Evolutionary conservation across 2,329 filamentous ascomycete species (phyloP).

Genomic region (Ascochyta clinopodiicola): DNA sequence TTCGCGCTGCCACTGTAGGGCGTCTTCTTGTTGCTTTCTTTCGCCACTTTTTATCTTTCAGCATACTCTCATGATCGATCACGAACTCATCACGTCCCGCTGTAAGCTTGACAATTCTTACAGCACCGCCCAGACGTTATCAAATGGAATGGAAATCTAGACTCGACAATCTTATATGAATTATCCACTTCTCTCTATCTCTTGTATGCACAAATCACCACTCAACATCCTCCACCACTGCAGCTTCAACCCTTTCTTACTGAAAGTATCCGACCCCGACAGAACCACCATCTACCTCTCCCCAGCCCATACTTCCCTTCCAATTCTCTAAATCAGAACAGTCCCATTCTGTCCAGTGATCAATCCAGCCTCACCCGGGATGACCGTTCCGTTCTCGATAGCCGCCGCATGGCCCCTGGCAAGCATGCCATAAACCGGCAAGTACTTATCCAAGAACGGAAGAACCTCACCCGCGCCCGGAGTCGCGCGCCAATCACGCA

Average conservation of each 20-base stretch:
- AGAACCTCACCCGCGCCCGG: constrained; percentile 62
- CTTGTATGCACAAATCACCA: neutral
- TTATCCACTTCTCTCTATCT: neutral
- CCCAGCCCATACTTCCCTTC: neutral
- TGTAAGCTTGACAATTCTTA: constrained; percentile 22
- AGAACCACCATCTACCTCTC: neutral
- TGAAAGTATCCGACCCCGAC: neutral
- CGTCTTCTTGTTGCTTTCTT: neutral
- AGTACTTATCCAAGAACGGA: constrained; percentile 69
- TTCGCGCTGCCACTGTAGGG: neutral
- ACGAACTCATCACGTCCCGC: neutral
- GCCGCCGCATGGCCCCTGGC: constrained; percentile 68
- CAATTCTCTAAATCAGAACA: constrained; percentile 13
- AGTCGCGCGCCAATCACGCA: constrained; percentile 71
- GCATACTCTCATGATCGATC: neutral
- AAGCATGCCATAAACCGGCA: constrained; percentile 69
- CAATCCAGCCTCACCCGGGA: constrained; percentile 59
- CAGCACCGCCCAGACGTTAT: neutral
- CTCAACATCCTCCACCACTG: no score
- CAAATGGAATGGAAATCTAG: constrained; percentile 15
- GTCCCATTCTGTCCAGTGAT: constrained; percentile 30
- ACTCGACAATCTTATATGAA: constrained; percentile 6
- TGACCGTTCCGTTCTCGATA: constrained; percentile 64
- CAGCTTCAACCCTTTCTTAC: no score
- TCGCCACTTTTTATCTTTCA: neutral